Percentiles rank a stretch among this genome's conserved stretches.
Conservation (phyloP, 768 basidiomycete genomes). For the Scleroderma bovista region DNA sequence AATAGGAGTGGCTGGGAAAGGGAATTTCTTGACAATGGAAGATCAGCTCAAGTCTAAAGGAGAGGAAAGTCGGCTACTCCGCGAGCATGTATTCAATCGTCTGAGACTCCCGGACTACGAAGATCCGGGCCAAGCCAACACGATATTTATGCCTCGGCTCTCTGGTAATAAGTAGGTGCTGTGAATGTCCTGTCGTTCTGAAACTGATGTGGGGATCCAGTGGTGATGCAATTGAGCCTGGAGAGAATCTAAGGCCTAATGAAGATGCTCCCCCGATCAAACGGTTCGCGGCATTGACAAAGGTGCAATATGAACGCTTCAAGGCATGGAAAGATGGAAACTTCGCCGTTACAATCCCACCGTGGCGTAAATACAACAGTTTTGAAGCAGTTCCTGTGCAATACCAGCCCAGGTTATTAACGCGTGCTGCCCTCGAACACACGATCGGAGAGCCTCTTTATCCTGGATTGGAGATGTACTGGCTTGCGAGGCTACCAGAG, state of each 20-base stretch:
- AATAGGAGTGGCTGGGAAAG: conserved; percentile 7
- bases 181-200: neutral
- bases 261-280: neutral
- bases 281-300: conserved; percentile 24
- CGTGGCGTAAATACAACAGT: conserved; percentile 2
- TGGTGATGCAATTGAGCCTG: conserved; percentile 13
- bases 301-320: conserved; percentile 28
- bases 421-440: conserved; percentile 24
- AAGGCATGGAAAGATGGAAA: conserved; percentile 23
- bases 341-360: conserved; percentile 5
- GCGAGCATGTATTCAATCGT: conserved; percentile 9
- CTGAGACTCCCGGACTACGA: conserved; percentile 8
- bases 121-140: conserved; percentile 9
- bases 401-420: conserved; percentile 20
- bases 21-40: conserved; percentile 14
- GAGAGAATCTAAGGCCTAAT: neutral
- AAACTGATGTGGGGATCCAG: neutral
- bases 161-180: conserved; percentile 19
- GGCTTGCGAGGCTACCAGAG: conserved; percentile 21
- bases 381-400: conserved; percentile 16
- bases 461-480: conserved; percentile 31
- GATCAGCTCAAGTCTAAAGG: conserved; percentile 1
- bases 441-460: conserved; percentile 30
- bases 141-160: conserved; percentile 29
- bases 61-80: neutral